Conservation (phyloP, 2,329 filamentous ascomycete species). For the Aureobasidium vineae region DNA sequence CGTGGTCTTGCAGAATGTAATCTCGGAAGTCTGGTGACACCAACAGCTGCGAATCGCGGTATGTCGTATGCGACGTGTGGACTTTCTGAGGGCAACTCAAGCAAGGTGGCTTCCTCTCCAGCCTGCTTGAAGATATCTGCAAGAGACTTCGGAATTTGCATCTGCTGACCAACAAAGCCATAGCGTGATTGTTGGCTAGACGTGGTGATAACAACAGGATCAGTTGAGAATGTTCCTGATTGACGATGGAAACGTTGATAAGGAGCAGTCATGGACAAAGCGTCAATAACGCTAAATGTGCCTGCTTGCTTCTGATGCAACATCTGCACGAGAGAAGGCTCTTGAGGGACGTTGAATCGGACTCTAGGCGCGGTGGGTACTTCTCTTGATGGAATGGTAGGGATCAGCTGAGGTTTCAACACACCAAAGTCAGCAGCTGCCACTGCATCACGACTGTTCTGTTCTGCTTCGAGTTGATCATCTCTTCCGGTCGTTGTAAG, state of each 20-base stretch:
- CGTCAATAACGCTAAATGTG: conserved; percentile 20
- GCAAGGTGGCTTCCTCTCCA: conserved; percentile 20
- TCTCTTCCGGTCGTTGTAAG: conserved; percentile 22
- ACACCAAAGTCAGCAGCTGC: conserved; percentile 22
- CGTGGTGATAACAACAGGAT: conserved; percentile 28
- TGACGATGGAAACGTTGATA: conserved; percentile 41
- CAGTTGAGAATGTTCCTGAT: conserved; percentile 50
- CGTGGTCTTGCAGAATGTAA: conserved; percentile 17
- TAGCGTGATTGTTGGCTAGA: background rate
- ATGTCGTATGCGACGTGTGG: conserved; percentile 9
- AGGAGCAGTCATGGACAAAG: conserved; percentile 42
- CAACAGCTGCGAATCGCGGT: conserved; percentile 21
- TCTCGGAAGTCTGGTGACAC: conserved; percentile 19
- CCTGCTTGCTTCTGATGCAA: conserved; percentile 16
- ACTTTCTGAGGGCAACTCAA: conserved; percentile 1
- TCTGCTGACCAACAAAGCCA: conserved; percentile 13
- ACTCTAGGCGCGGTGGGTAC: background rate
- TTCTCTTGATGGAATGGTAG: background rate
- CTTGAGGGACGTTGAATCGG: background rate
- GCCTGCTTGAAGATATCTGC: conserved; percentile 27
- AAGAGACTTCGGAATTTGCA: conserved; percentile 23
- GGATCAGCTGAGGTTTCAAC: conserved; percentile 2
- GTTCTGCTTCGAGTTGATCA: conserved; percentile 9
- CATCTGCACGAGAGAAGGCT: conserved; percentile 2
- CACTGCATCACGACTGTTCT: conserved; percentile 14